Base-by-base conservation (phyloP, 2,329 filamentous ascomycete species). In the Pyrenophora teres region DNA sequence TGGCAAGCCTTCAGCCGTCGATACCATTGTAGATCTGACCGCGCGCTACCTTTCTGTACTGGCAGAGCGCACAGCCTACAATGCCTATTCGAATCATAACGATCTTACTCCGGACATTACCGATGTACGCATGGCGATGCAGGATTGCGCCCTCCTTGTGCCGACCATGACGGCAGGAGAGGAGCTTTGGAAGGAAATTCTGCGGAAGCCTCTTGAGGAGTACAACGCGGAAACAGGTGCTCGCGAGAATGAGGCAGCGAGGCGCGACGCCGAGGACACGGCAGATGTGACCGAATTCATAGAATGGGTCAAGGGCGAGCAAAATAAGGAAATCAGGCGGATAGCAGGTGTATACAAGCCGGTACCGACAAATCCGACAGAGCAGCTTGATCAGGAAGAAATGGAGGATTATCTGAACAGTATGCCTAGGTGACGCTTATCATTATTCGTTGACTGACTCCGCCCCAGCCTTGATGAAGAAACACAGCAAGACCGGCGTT, bases 401-500 rank as follows among this genome's bases (percentile, higher is more conserved):
- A 73, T 73, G 64, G 78, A 80, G 59, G 78, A 80, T 53, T 80
- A 79, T 53, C 54, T 81, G 44, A 78, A 73, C 16, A 72, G 74
- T 76, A 64, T 47, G 72, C 57, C 12, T 1, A 18, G 5, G n/a
- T 23, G 1, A 15, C 5, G 15, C 7, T 35, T 12, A 15, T n/a
- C 15, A 13, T 35, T 16, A 6, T 12, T 21, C 45, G 65, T 46
- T 68, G 40, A 31, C 54, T 65, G 47, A 64, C 54, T 21, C 25
- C 21, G 15, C 21, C 42, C 13, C 59, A 89, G 88, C 86, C 4
- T 78, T 97, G 36, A 97, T 96, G 75, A 94, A 92, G 76, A 96
- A 95, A 69, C 90, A 96, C 73, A 92, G 87, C 76, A 95, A 94
- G 64, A 89, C 88, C 0, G 90, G 89, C 56, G 91, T 95, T 66